A percentile compares a stretch with the other conserved stretches of the same genome.
These are phyloP conservation scores for Bryoerythrophyllum caledonicum DNA, from an alignment of 225 moss, liverwort and hornwort genomes.

Conservation along the genomic window DNA sequence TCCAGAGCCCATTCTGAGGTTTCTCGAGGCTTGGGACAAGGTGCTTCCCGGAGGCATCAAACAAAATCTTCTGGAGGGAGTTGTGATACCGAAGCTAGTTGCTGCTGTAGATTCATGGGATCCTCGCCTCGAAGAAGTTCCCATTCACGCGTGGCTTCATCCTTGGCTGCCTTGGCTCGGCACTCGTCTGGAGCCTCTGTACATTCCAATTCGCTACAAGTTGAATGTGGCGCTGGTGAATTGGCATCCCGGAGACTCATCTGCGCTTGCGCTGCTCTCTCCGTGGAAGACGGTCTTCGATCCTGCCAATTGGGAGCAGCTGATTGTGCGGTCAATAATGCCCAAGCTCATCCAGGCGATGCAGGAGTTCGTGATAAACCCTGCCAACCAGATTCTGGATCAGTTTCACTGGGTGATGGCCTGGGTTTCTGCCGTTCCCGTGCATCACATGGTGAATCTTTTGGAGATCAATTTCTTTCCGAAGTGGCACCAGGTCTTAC, in stretches of 20 bases:
- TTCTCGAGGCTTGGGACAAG: conserved; percentile 94
- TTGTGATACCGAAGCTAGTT: conserved; percentile 85
- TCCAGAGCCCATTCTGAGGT: conserved; percentile 83
- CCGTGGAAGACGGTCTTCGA: conserved; percentile 97
- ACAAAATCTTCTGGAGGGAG: conserved; percentile 73
- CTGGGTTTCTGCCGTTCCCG: conserved; percentile 86
- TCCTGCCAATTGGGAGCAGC: conserved; percentile 89
- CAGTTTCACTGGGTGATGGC: conserved; percentile 95
- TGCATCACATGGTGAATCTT: conserved; percentile 84
- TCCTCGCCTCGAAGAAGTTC: conserved; percentile 88
- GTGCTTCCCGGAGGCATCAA: conserved; percentile 68
- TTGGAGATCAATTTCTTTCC: conserved; percentile 82
- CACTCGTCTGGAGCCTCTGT: conserved; percentile 82
- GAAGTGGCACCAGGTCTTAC: conserved; percentile 88
- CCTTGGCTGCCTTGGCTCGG: conserved; percentile 94
- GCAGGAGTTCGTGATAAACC: conserved; percentile 90
- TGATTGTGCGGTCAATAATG: conserved; percentile 88
- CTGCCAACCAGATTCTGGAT: conserved; percentile 80
- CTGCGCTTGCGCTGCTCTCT: conserved; percentile 84
- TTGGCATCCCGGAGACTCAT: conserved; percentile 91
- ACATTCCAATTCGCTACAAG: conserved; percentile 86
- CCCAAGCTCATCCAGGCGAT: conserved; percentile 87
- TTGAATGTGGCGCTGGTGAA: conserved; percentile 75
- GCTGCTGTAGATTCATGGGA: conserved; percentile 94
- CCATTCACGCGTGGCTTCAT: conserved; percentile 97